A percentile compares a stretch with the other conserved stretches of the same genome.
These are phyloP conservation scores for Sodiomyces alkalinus DNA, from an alignment of 2,329 filamentous ascomycete genomes.

Conservation along the genomic window DNA sequence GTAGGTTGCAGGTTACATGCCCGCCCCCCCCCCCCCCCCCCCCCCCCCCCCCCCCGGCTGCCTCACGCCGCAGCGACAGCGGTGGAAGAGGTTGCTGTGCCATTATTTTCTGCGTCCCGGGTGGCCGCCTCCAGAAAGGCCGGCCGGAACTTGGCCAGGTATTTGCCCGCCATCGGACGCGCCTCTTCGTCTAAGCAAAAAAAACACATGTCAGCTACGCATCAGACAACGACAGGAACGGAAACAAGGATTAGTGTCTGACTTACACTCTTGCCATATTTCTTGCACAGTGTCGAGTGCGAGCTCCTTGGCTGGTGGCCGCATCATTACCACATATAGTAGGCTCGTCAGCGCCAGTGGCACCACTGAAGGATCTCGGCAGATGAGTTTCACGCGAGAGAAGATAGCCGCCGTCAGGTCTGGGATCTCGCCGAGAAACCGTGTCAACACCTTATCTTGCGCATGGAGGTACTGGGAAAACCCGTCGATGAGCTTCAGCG, in stretches of 20 bases:
- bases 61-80: too few species aligned
- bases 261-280: slow-evolving; percentile 52
- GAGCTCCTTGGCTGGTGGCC: slow-evolving; percentile 46
- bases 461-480: slow-evolving; percentile 84
- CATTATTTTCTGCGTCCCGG: slow-evolving; percentile 10
- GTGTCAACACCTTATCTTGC: slow-evolving; percentile 76
- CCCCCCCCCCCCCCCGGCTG: too few species aligned
- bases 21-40: too few species aligned
- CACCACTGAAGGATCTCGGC: slow-evolving; percentile 49
- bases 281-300: slow-evolving; percentile 51
- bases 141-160: slow-evolving; percentile 45
- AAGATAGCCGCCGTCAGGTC: slow-evolving; percentile 60
- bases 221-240: not conserved
- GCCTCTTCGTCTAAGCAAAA: slow-evolving; percentile 40
- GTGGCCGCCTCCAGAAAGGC: slow-evolving; percentile 25
- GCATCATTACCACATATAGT: slow-evolving; percentile 52
- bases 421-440: slow-evolving; percentile 85
- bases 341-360: slow-evolving; percentile 48
- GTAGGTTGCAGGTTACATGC: not conserved
- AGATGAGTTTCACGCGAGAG: slow-evolving; percentile 52
- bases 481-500: slow-evolving; percentile 68
- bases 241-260: not conserved
- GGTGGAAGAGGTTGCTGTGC: too few species aligned
- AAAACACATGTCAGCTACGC: too few species aligned
- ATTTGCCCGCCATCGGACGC: slow-evolving; percentile 45